Evolutionary conservation across 192 early-diverging fungal species (phyloP), one percentile per base, ranked within the genome.

Genomic region (Spizellomyces sp.): DNA sequence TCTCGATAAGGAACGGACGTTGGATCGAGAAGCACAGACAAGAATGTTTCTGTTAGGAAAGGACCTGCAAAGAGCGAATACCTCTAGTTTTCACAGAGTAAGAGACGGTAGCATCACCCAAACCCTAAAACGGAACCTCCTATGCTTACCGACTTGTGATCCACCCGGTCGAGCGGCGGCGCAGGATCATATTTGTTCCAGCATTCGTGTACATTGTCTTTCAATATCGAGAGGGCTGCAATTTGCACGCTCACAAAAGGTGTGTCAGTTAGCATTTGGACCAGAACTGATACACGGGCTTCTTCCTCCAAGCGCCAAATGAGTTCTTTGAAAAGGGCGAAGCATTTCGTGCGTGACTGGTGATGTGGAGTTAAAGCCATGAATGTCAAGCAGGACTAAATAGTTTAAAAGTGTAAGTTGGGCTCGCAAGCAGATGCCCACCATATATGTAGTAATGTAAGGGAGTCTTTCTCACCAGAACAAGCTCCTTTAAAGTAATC

Each of bases 201-300:
- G 45, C 44, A 45, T 9, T 9, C 44, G 46, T 64, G 63, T 43
- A 64, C 44, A 21, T 64, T 64, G 63, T 64, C 63, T 4, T 64
- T 64, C 21, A 64, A 45, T 10, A 64, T 64, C 14, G 43, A 27
- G 21, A 64, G 17, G 14, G 63, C 63, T 9, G 45, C 63, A 45
- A 64, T 21, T 43, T 64, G 63, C 22, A 64, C 42, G 10, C 15
- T 15, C 2, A 64, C 22, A 0, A 64, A 14, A 45, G 63, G 63
- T 4, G 63, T 12, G 10, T 61, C 15, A 12, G 36, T 36, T 12
- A 61, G 14, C 12, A 61, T 12, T 2, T 61, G 17, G 4, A 61
- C 27, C 17, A 61, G 22, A 22, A 61, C 27, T 27, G 12, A 10
- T 12, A 12, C 14, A 15, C 59, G 59, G 27, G 15, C 59, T 12